These are phyloP conservation scores for Dryas drummondii DNA, from an alignment of 306 rosid species.

Conservation along the genomic window DNA sequence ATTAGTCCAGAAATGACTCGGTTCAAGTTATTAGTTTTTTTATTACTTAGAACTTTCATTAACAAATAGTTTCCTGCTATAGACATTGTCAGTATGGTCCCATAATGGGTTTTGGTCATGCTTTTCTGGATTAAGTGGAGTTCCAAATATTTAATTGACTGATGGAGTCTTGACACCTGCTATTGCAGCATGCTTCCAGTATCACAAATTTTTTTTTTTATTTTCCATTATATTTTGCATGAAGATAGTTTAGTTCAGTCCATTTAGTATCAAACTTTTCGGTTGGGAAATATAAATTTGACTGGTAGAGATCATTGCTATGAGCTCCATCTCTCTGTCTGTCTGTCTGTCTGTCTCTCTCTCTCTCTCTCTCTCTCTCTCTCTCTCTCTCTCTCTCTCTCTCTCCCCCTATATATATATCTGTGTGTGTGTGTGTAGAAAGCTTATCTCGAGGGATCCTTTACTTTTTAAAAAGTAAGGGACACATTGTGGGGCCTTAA, in stretches of 20 bases:
- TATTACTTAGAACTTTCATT: not conserved
- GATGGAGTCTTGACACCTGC: not conserved
- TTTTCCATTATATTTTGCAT: not conserved
- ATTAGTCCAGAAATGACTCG: not conserved
- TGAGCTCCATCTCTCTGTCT: too few species aligned
- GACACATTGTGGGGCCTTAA: too few species aligned
- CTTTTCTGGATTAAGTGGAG: not conserved
- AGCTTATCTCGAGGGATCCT: too few species aligned
- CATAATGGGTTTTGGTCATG: constrained; percentile 5
- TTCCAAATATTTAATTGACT: not conserved
- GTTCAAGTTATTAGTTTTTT: not conserved
- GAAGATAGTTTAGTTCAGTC: not conserved
- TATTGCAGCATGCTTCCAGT: not conserved
- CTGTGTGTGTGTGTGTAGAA: too few species aligned
- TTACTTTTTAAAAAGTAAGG: too few species aligned
- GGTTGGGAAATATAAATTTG: not conserved
- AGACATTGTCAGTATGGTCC: not conserved
- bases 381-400: too few species aligned
- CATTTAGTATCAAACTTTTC: not conserved
- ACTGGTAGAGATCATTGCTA: too few species aligned
- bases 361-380: too few species aligned
- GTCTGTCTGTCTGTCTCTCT: too few species aligned
- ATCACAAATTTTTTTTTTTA: not conserved
- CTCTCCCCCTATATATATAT: too few species aligned
- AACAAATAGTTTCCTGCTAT: not conserved